A percentile compares a stretch with the other conserved stretches of the same genome.
Conservation (phyloP, 495 filamentous ascomycete species). For the Cercophora scortea region DNA sequence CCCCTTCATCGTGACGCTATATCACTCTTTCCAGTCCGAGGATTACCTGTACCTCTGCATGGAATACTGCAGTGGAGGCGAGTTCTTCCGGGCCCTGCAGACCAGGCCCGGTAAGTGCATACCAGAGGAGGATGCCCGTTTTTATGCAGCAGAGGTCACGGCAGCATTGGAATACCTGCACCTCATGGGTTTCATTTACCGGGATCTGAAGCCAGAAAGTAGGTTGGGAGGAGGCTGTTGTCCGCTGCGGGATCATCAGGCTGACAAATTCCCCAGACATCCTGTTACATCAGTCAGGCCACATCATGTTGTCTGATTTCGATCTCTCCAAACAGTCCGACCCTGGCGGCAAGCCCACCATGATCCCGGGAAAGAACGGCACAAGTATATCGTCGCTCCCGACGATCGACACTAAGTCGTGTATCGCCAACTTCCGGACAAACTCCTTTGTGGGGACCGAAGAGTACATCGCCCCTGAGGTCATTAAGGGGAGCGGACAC, state of each 20-base stretch:
- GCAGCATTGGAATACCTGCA: slow-evolving; percentile 95
- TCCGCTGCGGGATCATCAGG: background rate
- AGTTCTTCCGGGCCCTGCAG: slow-evolving; percentile 96
- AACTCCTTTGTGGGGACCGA: slow-evolving; percentile 98
- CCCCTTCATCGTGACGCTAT: slow-evolving; percentile 96
- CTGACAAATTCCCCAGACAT: slow-evolving; percentile 57
- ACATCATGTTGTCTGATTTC: slow-evolving; percentile 99
- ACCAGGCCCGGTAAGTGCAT: slow-evolving; percentile 96
- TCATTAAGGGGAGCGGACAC: slow-evolving; percentile 97
- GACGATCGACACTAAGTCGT: slow-evolving; percentile 96
- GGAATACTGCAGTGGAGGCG: slow-evolving; percentile 98
- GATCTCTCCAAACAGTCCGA: slow-evolving; percentile 97
- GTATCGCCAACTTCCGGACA: slow-evolving; percentile 95
- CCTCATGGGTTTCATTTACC: slow-evolving; percentile 98
- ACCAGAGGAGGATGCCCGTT: slow-evolving; percentile 90
- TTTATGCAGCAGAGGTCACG: slow-evolving; percentile 98
- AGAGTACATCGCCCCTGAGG: slow-evolving; percentile 97
- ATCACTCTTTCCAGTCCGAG: slow-evolving; percentile 98
- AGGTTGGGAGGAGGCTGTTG: slow-evolving; percentile 24
- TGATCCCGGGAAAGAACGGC: slow-evolving; percentile 85
- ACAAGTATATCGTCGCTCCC: slow-evolving; percentile 75
- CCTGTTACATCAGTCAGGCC: slow-evolving; percentile 92
- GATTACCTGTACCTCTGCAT: slow-evolving; percentile 98
- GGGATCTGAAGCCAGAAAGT: slow-evolving; percentile 98
- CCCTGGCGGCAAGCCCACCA: slow-evolving; percentile 88